Conservation (phyloP, 225 moss, liverwort and hornwort species). For the Pseudisothecium myosuroides region DNA sequence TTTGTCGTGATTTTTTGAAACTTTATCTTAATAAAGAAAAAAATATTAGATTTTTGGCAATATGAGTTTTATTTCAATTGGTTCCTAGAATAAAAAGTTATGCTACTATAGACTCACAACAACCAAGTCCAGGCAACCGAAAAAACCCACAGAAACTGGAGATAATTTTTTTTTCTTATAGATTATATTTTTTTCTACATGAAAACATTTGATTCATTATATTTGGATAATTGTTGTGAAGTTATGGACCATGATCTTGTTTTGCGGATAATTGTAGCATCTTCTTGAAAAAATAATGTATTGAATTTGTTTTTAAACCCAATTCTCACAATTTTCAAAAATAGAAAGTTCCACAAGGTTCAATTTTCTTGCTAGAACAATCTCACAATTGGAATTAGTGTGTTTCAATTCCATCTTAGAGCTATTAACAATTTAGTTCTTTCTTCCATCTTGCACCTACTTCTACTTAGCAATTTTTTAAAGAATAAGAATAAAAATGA, state of each 20-base stretch:
- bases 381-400: too few species aligned
- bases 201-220: neutral
- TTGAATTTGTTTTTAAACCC: neutral
- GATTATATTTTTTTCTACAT: neutral
- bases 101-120: neutral
- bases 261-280: too few species aligned
- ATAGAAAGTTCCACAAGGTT: neutral
- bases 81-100: too few species aligned
- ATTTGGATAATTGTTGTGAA: neutral
- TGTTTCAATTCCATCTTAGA: too few species aligned
- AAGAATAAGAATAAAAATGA: neutral
- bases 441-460: too few species aligned
- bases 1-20: neutral
- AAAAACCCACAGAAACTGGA: too few species aligned
- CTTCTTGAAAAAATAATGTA: neutral
- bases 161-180: neutral
- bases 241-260: neutral
- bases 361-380: too few species aligned
- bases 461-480: neutral
- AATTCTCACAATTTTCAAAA: too few species aligned
- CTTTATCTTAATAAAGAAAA: neutral
- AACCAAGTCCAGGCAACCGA: rapidly evolving
- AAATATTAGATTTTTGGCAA: too few species aligned
- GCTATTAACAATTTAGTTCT: too few species aligned
- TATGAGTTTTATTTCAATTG: too few species aligned